These are phyloP conservation scores for Podospora fimiseda DNA, from an alignment of 495 filamentous ascomycete genomes.

Conservation along the genomic window DNA sequence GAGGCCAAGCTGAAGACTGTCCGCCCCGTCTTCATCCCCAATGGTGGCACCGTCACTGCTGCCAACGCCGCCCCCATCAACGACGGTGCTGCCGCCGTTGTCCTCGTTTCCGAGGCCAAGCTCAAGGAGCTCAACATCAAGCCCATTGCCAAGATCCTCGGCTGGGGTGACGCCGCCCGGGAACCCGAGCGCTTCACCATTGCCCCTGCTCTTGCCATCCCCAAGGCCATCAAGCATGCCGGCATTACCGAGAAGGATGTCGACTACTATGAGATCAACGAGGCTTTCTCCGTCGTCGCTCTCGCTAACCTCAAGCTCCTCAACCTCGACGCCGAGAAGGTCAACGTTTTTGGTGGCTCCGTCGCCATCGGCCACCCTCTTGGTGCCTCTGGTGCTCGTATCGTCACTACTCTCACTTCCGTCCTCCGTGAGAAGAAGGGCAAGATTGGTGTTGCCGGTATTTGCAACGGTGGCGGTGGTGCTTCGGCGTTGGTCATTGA, in stretches of 20 bases:
- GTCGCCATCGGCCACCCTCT: conserved; percentile 95
- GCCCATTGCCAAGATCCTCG: conserved; percentile 89
- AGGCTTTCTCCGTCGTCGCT: conserved; percentile 95
- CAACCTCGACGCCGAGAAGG: conserved; percentile 69
- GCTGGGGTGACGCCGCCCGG: conserved; percentile 91
- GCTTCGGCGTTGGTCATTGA: conserved; percentile 89
- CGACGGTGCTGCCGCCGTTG: conserved; percentile 84
- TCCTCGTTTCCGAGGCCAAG: conserved; percentile 85
- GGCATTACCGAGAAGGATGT: conserved; percentile 65
- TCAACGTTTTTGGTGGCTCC: conserved; percentile 92
- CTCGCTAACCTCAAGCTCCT: conserved; percentile 93
- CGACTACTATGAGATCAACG: conserved; percentile 97
- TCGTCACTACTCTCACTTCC: conserved; percentile 82
- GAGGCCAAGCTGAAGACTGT: conserved; percentile 79
- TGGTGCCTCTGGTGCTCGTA: conserved; percentile 87
- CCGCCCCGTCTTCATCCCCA: conserved; percentile 77
- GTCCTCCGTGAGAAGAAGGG: conserved; percentile 84
- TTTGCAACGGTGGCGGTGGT: conserved; percentile 97
- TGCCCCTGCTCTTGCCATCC: conserved; percentile 87
- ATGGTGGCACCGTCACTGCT: conserved; percentile 86
- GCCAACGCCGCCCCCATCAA: conserved; percentile 95
- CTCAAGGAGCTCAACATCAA: conserved; percentile 82
- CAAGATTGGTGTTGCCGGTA: conserved; percentile 89
- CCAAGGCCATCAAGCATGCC: conserved; percentile 92
- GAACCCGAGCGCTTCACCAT: conserved; percentile 92